phyloP scores from a whole-genome alignment of 1,284 basidiomycete genomes.

The Peniophora sp. region DNA sequence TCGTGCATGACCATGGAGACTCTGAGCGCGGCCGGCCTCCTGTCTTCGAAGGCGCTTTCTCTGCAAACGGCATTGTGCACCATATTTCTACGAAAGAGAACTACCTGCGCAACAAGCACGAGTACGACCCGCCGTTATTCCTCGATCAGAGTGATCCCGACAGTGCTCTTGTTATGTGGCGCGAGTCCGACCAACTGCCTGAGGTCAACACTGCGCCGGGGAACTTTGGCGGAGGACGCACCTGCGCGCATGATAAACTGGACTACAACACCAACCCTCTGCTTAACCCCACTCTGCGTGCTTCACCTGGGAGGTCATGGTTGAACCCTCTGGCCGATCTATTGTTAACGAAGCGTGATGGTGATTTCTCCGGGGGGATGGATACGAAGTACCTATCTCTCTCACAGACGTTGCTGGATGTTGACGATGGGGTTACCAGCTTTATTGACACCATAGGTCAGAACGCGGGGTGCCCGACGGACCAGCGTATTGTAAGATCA shows the following conservation, averaged over 20 bases:
- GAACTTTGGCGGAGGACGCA: slow-evolving; percentile 16
- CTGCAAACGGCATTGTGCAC: slow-evolving; percentile 58
- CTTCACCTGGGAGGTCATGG: slow-evolving; percentile 19
- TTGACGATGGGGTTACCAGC: slow-evolving; percentile 27
- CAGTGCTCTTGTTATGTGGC: slow-evolving; percentile 60
- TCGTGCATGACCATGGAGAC: slow-evolving; percentile 62
- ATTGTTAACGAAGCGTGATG: slow-evolving; percentile 39
- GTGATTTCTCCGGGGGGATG: slow-evolving; percentile 45
- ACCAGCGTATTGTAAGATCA: slow-evolving; percentile 64
- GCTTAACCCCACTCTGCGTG: slow-evolving; percentile 46
- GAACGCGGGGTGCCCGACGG: slow-evolving; percentile 66
- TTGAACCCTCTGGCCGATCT: slow-evolving; percentile 17
- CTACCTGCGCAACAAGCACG: slow-evolving; percentile 55
- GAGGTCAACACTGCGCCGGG: background rate
- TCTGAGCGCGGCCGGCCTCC: slow-evolving; percentile 37
- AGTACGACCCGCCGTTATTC: slow-evolving; percentile 47
- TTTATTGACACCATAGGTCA: slow-evolving; percentile 63
- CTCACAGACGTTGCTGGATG: background rate
- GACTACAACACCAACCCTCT: slow-evolving; percentile 56
- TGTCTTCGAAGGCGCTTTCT: slow-evolving; percentile 73
- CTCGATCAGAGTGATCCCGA: slow-evolving; percentile 33
- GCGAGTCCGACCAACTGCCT: slow-evolving; percentile 55
- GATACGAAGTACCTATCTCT: slow-evolving; percentile 40
- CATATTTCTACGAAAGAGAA: slow-evolving; percentile 69
- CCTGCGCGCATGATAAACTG: slow-evolving; percentile 66